These are phyloP conservation scores for Skeletonema marinoi DNA, from an alignment of 108 stramenopile species.

Conservation along the genomic window DNA sequence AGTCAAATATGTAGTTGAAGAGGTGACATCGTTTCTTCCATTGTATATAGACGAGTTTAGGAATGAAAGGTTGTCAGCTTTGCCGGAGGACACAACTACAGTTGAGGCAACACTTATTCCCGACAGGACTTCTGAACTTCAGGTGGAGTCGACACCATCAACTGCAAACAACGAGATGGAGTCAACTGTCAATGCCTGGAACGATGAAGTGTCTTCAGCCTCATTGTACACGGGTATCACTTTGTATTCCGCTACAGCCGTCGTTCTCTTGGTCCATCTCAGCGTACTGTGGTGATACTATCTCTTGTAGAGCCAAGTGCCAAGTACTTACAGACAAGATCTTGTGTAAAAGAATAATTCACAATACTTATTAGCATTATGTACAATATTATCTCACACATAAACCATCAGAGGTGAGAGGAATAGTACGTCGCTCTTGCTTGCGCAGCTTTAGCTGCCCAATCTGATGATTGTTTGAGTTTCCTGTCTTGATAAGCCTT, in stretches of 20 bases:
- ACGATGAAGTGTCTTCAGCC: background rate
- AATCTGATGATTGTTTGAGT: background rate
- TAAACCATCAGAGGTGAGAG: background rate
- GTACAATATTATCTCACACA: background rate
- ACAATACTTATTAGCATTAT: no score
- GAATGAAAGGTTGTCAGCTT: background rate
- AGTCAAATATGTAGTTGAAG: constrained; percentile 9
- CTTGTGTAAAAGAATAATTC: background rate
- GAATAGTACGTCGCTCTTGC: background rate
- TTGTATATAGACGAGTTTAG: background rate
- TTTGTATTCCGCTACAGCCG: background rate
- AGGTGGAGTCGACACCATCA: background rate
- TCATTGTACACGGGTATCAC: background rate
- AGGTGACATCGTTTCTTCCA: background rate
- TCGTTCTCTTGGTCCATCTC: background rate
- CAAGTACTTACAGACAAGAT: background rate
- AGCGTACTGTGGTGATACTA: background rate
- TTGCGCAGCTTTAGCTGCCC: background rate
- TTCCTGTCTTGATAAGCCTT: background rate
- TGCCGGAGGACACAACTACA: background rate
- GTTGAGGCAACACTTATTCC: background rate
- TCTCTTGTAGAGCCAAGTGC: background rate
- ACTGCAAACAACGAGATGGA: background rate
- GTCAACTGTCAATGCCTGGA: background rate
- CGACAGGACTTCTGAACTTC: background rate